Percentiles rank a stretch among this genome's conserved stretches.
phyloP scores from a whole-genome alignment of 768 basidiomycete genomes.

The Lepiota subincarnata region DNA sequence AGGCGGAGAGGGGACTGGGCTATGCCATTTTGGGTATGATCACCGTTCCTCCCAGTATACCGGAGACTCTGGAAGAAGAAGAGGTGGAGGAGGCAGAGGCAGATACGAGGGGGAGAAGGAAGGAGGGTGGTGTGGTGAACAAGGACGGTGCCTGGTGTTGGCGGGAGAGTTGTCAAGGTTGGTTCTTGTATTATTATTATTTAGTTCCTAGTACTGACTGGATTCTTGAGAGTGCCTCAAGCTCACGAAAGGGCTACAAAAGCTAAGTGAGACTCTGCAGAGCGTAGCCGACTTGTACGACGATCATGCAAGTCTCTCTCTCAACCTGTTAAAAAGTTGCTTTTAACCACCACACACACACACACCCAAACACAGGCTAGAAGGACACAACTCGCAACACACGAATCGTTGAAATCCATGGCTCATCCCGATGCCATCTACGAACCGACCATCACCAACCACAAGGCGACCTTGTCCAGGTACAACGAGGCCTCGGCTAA shows the following conservation, averaged over 20 bases:
- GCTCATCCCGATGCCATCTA: slow-evolving; percentile 74
- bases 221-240: slow-evolving; percentile 63
- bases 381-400: slow-evolving; percentile 65
- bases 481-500: slow-evolving; percentile 50
- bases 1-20: slow-evolving; percentile 68
- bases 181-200: slow-evolving; percentile 7
- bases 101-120: neutral
- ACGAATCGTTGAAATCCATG: slow-evolving; percentile 70
- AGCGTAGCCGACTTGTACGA: slow-evolving; percentile 76
- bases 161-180: slow-evolving; percentile 73
- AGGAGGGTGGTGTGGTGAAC: slow-evolving; percentile 51
- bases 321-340: no score
- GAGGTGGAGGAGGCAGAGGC: slow-evolving; percentile 33
- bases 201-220: neutral
- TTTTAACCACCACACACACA: no score
- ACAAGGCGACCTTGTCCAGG: slow-evolving; percentile 61
- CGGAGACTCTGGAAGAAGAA: slow-evolving; percentile 43
- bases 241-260: slow-evolving; percentile 75
- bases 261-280: slow-evolving; percentile 68
- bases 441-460: slow-evolving; percentile 73
- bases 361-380: slow-evolving; percentile 48
- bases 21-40: slow-evolving; percentile 73
- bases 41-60: slow-evolving; percentile 54
- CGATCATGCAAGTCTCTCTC: slow-evolving; percentile 53
- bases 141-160: slow-evolving; percentile 83